Percentiles rank a stretch among this genome's conserved stretches.
phyloP scores from a whole-genome alignment of 2,329 filamentous ascomycete species.

The Xylariaceae sp. region DNA sequence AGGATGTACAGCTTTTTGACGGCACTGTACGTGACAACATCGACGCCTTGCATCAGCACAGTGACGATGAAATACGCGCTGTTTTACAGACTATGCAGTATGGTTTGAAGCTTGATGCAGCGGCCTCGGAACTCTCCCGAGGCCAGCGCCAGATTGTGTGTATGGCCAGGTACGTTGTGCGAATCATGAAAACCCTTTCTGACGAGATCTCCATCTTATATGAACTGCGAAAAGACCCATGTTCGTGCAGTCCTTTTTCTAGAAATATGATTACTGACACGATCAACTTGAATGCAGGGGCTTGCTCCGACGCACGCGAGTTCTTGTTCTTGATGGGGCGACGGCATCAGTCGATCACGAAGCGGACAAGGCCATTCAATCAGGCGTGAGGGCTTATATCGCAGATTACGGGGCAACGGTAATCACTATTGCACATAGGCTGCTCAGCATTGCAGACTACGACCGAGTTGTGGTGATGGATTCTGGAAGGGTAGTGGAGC shows the following conservation, averaged over 20 bases:
- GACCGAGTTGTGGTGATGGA: conserved; percentile 75
- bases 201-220: too few relatives aligned
- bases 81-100: conserved; percentile 49
- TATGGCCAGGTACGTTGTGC: too few relatives aligned
- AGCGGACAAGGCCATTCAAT: conserved; percentile 68
- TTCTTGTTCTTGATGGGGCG: conserved; percentile 73
- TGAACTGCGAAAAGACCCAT: too few relatives aligned
- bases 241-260: too few relatives aligned
- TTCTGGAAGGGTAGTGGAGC: conserved; percentile 62
- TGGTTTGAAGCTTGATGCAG: conserved; percentile 24
- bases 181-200: too few relatives aligned
- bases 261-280: too few relatives aligned
- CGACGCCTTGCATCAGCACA: conserved; percentile 68
- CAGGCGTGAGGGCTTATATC: conserved; percentile 51
- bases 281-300: too few relatives aligned
- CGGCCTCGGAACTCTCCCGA: conserved; percentile 69
- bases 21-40: conserved; percentile 70
- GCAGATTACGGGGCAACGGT: conserved; percentile 66
- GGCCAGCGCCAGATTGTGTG: conserved; percentile 51
- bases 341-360: conserved; percentile 69
- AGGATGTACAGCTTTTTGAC: conserved; percentile 69
- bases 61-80: conserved; percentile 68
- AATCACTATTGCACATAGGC: conserved; percentile 63
- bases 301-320: conserved; percentile 59
- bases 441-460: conserved; percentile 66